Evolutionary conservation across 139 green algal species (phyloP), one percentile per base, ranked within the genome.

Genomic region (Nannochloris sp.): DNA sequence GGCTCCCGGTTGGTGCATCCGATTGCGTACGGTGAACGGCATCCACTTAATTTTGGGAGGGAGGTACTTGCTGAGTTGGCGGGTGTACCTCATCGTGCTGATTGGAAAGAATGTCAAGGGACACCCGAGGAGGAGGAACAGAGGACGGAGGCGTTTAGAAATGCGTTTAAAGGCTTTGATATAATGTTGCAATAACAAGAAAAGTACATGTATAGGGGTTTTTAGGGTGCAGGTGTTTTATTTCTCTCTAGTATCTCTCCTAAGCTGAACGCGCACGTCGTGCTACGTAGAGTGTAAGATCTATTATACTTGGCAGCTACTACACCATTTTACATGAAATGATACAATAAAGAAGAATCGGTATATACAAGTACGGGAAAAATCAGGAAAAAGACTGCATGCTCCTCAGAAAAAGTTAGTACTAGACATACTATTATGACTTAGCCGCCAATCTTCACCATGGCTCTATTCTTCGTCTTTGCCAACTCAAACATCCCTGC

Each of bases 401-500:
- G n/a, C n/a, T n/a, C n/a, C n/a, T n/a, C n/a, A n/a, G n/a, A n/a
- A n/a, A n/a, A n/a, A n/a, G n/a, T n/a, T n/a, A n/a, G n/a, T n/a
- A n/a, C n/a, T n/a, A n/a, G n/a, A n/a, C n/a, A 24, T 65, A 63
- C 61, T 38, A 36, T 13, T 31, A 65, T 42, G 30, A 42, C 12
- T 88, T 69, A 98, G 0, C 93, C 93, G 10, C 93, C 93, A 65
- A 99, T 97, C 23, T 90, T 88, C 34, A 98, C 92, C 93, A 99
- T 99, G 15, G 90, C 80, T 30, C 94, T 70, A 75, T 98, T 98
- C 12, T 74, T 68, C 0, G 79, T 81, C n/a, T 60, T 61, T 6
- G 86, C 83, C 9, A 99, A 69, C 68, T 91, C 82, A 66, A 90
- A 83, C 94, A 99, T 97, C 30, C 94, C 89, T 2, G 92, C 92